Evolutionary conservation across 2,329 filamentous ascomycete species (phyloP).

Genomic region (Cordyceps cateniannulata): DNA sequence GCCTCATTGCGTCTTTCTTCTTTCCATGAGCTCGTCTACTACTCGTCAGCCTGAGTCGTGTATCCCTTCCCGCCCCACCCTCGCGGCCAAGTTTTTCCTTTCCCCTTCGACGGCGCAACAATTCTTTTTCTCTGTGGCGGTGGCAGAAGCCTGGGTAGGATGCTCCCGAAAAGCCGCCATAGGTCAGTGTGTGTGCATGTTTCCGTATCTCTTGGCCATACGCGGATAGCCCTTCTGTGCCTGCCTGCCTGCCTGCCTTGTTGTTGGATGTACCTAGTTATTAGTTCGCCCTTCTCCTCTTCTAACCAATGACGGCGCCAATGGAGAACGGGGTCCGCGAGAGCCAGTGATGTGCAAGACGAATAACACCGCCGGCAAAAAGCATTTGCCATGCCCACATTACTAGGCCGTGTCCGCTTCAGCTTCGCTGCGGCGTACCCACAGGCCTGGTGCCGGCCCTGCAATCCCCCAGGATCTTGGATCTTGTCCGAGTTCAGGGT

Average conservation of each 20-base stretch:
- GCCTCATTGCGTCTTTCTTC: neutral
- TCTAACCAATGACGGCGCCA: neutral
- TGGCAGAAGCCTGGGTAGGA: neutral
- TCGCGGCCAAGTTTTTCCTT: neutral
- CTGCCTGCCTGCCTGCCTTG: no score
- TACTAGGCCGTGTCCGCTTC: constrained; percentile 4
- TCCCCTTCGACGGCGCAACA: neutral
- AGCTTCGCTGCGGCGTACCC: constrained; percentile 1
- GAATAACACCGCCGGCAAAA: neutral
- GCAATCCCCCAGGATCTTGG: constrained; percentile 7
- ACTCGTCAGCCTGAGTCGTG: constrained; percentile 5
- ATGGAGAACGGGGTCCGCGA: neutral
- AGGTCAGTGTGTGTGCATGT: neutral
- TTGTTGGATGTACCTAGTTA: no score
- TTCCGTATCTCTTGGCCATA: neutral
- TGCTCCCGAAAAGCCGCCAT: neutral
- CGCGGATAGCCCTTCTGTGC: neutral
- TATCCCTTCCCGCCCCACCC: constrained; percentile 1
- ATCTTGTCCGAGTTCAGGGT: constrained; percentile 4
- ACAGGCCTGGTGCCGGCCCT: neutral
- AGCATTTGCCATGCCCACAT: constrained; percentile 1
- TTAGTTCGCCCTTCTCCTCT: neutral
- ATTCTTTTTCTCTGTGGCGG: neutral
- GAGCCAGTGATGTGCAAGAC: neutral
- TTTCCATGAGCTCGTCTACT: neutral